Conservation (phyloP, 371 early-diverging fungal genomes). For the Lichtheimia ramosa region DNA sequence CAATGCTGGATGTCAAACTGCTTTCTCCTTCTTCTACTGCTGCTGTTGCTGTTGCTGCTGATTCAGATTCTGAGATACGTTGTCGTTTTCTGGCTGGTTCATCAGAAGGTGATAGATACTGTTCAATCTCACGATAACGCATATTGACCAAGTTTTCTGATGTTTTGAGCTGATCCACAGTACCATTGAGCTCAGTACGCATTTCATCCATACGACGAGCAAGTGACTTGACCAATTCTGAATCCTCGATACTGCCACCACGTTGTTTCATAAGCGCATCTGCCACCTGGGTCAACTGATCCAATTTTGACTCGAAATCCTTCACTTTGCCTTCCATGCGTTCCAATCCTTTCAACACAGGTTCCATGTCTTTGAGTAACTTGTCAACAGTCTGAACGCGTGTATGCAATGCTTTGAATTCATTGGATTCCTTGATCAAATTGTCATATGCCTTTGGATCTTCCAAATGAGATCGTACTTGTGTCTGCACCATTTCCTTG, state of each 20-base stretch:
- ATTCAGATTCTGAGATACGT: not conserved
- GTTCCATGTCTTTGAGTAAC: not conserved
- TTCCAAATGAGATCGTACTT: not conserved
- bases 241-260: not conserved
- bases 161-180: not conserved
- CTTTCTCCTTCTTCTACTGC: too few species aligned
- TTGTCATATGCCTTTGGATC: not conserved
- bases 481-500: not conserved
- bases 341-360: not conserved
- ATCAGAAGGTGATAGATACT: not conserved
- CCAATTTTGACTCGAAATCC: not conserved
- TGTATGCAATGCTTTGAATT: not conserved
- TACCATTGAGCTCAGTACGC: not conserved
- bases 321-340: not conserved
- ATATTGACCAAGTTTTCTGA: not conserved
- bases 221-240: not conserved
- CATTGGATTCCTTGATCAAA: not conserved
- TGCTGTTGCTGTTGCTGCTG: too few species aligned
- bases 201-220: not conserved
- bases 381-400: not conserved
- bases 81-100: not conserved
- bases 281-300: not conserved
- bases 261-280: not conserved
- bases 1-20: not conserved
- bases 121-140: not conserved